phyloP scores from a whole-genome alignment of 208 protist genomes.

The Trypanosoma lewisi region DNA sequence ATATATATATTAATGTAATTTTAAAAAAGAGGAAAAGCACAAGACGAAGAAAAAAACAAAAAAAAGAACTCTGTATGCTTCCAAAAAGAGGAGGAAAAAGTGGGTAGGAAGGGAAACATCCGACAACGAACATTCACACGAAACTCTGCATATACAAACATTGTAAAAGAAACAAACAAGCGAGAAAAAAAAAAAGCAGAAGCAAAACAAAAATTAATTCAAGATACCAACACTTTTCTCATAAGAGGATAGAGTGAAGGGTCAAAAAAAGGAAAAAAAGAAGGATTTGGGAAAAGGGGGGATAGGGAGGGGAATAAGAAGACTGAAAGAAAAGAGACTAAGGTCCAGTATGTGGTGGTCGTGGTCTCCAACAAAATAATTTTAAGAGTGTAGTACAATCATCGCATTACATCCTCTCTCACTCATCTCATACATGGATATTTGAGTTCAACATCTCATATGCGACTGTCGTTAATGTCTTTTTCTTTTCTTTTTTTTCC shows the following conservation, averaged over 20 bases:
- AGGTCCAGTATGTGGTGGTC: too few species aligned
- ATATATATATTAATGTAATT: neutral
- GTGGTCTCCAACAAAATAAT: too few species aligned
- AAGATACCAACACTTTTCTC: too few species aligned
- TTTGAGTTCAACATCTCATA: too few species aligned
- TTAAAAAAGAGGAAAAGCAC: conserved; percentile 1
- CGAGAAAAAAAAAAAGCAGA: neutral
- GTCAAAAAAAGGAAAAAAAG: conserved; percentile 9
- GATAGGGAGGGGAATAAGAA: neutral
- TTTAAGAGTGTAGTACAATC: too few species aligned
- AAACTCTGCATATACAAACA: too few species aligned
- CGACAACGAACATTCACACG: too few species aligned
- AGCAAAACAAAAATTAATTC: too few species aligned
- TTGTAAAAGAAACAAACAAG: neutral
- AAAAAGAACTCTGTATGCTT: neutral
- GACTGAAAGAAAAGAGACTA: neutral
- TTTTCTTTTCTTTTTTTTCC: too few species aligned
- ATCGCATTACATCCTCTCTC: neutral
- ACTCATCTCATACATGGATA: neutral
- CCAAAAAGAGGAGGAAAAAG: conserved; percentile 1
- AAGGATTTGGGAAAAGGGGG: neutral
- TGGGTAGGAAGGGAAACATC: neutral
- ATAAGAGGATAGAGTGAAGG: too few species aligned
- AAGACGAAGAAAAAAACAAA: conserved; percentile 5
- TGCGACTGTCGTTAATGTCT: too few species aligned